Evolutionary conservation across 169 alveolate species (phyloP).

Genomic region (Theileria orientalis): DNA sequence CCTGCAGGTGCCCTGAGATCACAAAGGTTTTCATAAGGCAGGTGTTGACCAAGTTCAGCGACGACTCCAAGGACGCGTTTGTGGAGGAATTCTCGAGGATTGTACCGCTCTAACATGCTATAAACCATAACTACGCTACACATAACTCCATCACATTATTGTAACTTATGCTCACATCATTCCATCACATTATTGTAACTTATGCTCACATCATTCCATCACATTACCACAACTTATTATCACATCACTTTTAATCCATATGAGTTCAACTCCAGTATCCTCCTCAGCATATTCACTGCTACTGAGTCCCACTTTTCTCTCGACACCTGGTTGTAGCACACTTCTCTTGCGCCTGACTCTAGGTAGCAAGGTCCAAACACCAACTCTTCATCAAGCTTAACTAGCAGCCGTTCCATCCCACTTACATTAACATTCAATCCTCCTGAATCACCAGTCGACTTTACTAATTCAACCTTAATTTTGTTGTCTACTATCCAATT

Average conservation of each 20-base stretch:
- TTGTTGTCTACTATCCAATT: no score
- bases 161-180: no score
- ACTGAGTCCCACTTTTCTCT: conserved; percentile 8
- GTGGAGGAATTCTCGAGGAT: conserved; percentile 7
- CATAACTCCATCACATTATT: background rate
- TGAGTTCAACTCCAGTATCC: background rate
- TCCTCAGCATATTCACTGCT: background rate
- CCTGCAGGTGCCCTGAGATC: conserved; percentile 24
- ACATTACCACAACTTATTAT: no score
- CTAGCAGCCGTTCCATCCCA: background rate
- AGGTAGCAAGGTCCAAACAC: background rate
- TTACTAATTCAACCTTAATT: no score
- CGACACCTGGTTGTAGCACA: background rate
- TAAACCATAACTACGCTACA: background rate
- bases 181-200: no score
- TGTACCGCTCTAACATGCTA: background rate
- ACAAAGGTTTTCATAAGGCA: background rate
- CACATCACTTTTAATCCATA: no score
- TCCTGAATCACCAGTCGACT: no score
- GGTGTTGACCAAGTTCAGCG: conserved; percentile 22
- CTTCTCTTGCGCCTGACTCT: background rate
- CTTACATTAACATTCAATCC: no score
- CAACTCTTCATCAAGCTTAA: conserved; percentile 7
- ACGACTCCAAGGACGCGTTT: conserved; percentile 27
- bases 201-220: no score